These are phyloP conservation scores for Penicillium coprophilum DNA, from an alignment of 495 filamentous ascomycete genomes.

Conservation along the genomic window DNA sequence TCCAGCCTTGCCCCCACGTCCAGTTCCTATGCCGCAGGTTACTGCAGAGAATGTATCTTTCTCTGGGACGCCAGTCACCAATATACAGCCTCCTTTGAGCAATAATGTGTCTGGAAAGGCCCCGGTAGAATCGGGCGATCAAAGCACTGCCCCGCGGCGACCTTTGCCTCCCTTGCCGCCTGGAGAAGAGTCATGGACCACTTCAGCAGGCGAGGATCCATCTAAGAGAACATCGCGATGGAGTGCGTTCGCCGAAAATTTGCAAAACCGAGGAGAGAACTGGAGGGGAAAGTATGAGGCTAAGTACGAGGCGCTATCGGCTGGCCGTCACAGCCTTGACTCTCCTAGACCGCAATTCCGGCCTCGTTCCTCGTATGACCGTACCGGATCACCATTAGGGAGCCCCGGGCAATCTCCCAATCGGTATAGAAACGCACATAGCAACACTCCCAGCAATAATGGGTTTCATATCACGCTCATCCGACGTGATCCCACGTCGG, in stretches of 20 bases:
- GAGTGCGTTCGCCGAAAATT: constrained; percentile 35
- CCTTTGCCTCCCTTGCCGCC: constrained; percentile 36
- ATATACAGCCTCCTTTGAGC: constrained; percentile 2
- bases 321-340: constrained; percentile 38
- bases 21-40: constrained; percentile 19
- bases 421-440: constrained; percentile 10
- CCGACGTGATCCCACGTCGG: constrained; percentile 76
- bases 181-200: constrained; percentile 23
- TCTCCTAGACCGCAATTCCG: constrained; percentile 34
- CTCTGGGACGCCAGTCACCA: constrained; percentile 18
- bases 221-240: constrained; percentile 31
- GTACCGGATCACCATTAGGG: constrained; percentile 23
- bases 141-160: constrained; percentile 18
- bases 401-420: constrained; percentile 35
- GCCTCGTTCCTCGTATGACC: constrained; percentile 32
- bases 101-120: background rate
- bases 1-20: constrained; percentile 20
- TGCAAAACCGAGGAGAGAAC: constrained; percentile 23
- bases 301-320: constrained; percentile 23
- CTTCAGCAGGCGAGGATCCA: constrained; percentile 10
- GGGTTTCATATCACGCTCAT: constrained; percentile 78
- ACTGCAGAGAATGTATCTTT: constrained; percentile 30
- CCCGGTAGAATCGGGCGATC: background rate
- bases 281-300: constrained; percentile 29
- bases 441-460: constrained; percentile 13